Percentiles rank a stretch among this genome's conserved stretches.
Evolutionary conservation across 2,329 filamentous ascomycete genomes (phyloP).

Genomic region (Coniochaeta sp.): DNA sequence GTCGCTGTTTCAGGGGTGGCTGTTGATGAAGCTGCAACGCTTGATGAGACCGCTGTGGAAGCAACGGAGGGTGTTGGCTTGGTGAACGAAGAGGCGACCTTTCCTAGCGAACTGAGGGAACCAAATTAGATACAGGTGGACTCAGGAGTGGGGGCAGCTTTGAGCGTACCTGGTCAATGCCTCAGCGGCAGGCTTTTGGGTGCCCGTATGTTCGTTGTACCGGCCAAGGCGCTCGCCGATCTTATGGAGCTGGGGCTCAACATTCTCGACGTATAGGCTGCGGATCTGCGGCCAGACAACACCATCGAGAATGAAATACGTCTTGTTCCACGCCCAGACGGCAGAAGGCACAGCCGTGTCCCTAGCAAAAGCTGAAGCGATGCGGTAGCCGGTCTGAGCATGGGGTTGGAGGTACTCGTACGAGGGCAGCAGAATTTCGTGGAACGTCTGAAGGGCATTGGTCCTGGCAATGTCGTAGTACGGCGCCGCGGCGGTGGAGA

Average conservation of each 20-base stretch:
- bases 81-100: conserved; percentile 28
- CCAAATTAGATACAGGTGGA: neutral
- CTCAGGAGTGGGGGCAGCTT: no score
- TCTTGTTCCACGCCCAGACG: conserved; percentile 63
- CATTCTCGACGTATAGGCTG: conserved; percentile 79
- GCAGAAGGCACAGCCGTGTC: conserved; percentile 67
- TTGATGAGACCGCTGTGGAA: conserved; percentile 18
- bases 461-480: conserved; percentile 63
- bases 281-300: conserved; percentile 77
- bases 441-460: conserved; percentile 61
- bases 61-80: conserved; percentile 24
- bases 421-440: conserved; percentile 66
- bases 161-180: conserved; percentile 21
- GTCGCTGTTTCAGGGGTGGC: neutral
- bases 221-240: conserved; percentile 85
- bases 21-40: conserved; percentile 13
- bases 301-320: conserved; percentile 63
- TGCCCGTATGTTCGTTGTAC: conserved; percentile 46
- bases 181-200: conserved; percentile 19
- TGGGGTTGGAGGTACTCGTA: conserved; percentile 73
- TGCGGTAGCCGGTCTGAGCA: conserved; percentile 58
- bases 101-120: conserved; percentile 17
- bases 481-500: conserved; percentile 52
- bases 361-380: conserved; percentile 59
- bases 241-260: conserved; percentile 88